phyloP scores from a whole-genome alignment of 306 rosid species.

The Quercus ilex region DNA sequence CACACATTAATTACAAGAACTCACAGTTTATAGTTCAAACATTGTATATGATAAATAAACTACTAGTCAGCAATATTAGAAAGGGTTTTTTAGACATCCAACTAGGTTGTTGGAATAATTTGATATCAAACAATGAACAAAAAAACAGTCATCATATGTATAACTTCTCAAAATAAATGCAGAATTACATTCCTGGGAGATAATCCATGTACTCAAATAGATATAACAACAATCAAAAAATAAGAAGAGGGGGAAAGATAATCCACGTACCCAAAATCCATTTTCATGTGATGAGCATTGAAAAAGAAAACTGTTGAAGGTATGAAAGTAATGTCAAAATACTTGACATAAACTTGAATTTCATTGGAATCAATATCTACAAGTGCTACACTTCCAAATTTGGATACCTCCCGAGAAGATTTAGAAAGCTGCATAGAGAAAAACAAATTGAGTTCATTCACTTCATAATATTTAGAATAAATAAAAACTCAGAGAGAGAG shows the following conservation, averaged over 20 bases:
- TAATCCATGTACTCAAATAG: too few species aligned
- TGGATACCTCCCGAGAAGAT: constrained; percentile 76
- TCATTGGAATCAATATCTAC: constrained; percentile 78
- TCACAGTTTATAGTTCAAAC: neutral
- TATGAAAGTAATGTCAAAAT: constrained; percentile 70
- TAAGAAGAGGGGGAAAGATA: neutral
- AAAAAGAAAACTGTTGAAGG: constrained; percentile 87
- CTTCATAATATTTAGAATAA: too few species aligned
- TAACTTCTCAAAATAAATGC: too few species aligned
- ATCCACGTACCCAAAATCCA: constrained; percentile 69
- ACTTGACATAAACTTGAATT: constrained; percentile 65
- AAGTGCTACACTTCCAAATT: constrained; percentile 70
- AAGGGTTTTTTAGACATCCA: neutral
- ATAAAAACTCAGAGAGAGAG: too few species aligned
- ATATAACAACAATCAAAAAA: neutral
- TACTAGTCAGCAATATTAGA: neutral
- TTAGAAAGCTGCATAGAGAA: constrained; percentile 55
- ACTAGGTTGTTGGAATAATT: neutral
- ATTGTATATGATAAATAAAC: too few species aligned
- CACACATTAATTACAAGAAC: neutral
- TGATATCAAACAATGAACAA: neutral
- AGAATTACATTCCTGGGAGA: neutral
- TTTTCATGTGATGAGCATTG: constrained; percentile 98
- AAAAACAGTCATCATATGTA: too few species aligned
- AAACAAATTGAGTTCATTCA: too few species aligned